Evolutionary conservation across 1,284 basidiomycete species (phyloP), one percentile per base, ranked within the genome.

Genomic region (Papiliotrema laurentii): DNA sequence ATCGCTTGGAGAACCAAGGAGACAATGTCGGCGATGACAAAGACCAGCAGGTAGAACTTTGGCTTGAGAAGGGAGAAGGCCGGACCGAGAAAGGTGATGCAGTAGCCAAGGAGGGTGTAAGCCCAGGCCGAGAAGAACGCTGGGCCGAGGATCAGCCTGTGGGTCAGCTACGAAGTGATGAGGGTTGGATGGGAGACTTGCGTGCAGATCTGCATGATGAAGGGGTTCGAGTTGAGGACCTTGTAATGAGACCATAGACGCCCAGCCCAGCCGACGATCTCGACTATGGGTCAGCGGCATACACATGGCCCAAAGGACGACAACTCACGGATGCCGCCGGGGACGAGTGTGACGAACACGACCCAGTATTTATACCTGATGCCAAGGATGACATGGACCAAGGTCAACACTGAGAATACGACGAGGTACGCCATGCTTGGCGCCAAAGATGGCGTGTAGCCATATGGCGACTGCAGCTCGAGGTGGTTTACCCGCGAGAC

Each of bases 301-400:
- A 10, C 31, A 42, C 13, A 5, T 18, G 5, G n/a, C 5, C 6
- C 9, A 6, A 37, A 27, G 10, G 10, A 19, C 16, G 24, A 28
- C 5, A n/a, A 36, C 43, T 21, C 19, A 45, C 43, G 21, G 30
- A 45, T 37, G 14, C 38, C 46, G 30, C 45, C 45, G 16, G 36
- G 46, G 21, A 42, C 28, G 16, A 40, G 39, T 11, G 46, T 82
- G 1, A 75, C 77, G 22, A 82, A 54, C 3, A 81, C 61, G 67
- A 76, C 81, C 78, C 79, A 82, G 35, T 76, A 66, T 43, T 53
- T 56, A 53, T 50, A 59, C 37, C 30, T 35, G 3, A 78, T 43
- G 0, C 77, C 75, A 55, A 81, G 77, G 2, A 56, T 62, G 16
- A 76, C 22, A 56, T 83, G 81, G 1, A 71, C 26, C 2, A 71